phyloP scores from a whole-genome alignment of 2,329 filamentous ascomycete genomes.

The Tolypocladium cylindrosporum region DNA sequence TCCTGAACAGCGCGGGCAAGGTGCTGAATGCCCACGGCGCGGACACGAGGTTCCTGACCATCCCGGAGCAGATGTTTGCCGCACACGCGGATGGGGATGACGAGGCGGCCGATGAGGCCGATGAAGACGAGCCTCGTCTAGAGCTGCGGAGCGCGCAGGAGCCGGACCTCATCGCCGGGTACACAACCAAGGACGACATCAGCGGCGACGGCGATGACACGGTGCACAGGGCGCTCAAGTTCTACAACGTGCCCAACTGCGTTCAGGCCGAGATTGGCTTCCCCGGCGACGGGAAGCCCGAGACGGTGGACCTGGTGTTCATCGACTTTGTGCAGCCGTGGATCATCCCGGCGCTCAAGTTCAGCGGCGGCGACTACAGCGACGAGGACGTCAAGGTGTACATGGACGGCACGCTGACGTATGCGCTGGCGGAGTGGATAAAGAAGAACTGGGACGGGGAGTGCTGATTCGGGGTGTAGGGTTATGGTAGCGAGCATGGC shows the following conservation, averaged over 20 bases:
- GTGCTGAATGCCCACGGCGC: constrained; percentile 30
- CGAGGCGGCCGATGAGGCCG: constrained; percentile 5
- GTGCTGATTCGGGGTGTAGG: constrained; percentile 21
- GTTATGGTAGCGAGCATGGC: background rate
- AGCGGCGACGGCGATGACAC: constrained; percentile 86
- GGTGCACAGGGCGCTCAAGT: constrained; percentile 62
- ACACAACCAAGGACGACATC: constrained; percentile 80
- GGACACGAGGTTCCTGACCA: constrained; percentile 36
- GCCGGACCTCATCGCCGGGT: constrained; percentile 51
- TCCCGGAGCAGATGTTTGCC: constrained; percentile 33
- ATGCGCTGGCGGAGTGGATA: constrained; percentile 48
- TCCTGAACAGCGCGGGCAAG: constrained; percentile 45
- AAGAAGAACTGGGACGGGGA: constrained; percentile 44
- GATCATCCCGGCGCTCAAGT: constrained; percentile 64
- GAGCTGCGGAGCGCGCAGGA: constrained; percentile 18
- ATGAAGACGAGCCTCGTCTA: constrained; percentile 13
- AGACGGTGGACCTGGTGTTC: constrained; percentile 79
- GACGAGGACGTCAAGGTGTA: constrained; percentile 40
- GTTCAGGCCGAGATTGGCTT: constrained; percentile 63
- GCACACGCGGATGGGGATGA: constrained; percentile 3
- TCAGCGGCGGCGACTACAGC: constrained; percentile 41
- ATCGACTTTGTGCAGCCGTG: constrained; percentile 84
- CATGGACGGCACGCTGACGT: constrained; percentile 43
- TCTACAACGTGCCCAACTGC: constrained; percentile 74
- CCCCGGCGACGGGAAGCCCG: constrained; percentile 45